phyloP scores from a whole-genome alignment of 2,329 filamentous ascomycete species.

The Ramularia endophylla region DNA sequence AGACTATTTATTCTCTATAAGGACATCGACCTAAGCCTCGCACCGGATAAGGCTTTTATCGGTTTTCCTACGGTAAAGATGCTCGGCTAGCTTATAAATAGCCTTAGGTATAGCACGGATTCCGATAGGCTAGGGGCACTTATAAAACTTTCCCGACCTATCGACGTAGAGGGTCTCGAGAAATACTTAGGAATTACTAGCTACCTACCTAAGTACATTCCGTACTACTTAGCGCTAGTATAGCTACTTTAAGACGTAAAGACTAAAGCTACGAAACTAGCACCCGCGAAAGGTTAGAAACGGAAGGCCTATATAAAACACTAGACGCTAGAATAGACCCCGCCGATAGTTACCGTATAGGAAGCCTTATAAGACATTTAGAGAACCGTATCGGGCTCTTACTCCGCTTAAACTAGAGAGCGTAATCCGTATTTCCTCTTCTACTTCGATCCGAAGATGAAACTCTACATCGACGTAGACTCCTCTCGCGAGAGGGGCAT shows the following conservation, averaged over 20 bases:
- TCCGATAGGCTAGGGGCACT: background rate
- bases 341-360: background rate
- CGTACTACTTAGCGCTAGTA: background rate
- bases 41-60: background rate
- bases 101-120: background rate
- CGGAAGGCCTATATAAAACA: background rate
- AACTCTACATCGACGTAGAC: slow-evolving; percentile 3
- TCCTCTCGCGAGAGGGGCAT: background rate
- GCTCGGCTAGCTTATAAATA: background rate
- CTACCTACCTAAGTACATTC: background rate
- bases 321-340: background rate
- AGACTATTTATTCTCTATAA: background rate
- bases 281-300: background rate
- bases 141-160: background rate
- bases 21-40: background rate
- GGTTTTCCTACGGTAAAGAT: background rate
- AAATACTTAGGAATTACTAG: background rate
- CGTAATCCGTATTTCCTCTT: background rate
- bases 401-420: too few species aligned
- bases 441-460: background rate
- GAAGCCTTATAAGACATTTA: background rate
- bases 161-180: background rate
- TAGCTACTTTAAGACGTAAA: background rate
- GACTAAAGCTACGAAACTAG: background rate
- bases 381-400: too few species aligned